phyloP scores from a whole-genome alignment of 2,329 filamentous ascomycete genomes.

The Fusarium compactum region DNA sequence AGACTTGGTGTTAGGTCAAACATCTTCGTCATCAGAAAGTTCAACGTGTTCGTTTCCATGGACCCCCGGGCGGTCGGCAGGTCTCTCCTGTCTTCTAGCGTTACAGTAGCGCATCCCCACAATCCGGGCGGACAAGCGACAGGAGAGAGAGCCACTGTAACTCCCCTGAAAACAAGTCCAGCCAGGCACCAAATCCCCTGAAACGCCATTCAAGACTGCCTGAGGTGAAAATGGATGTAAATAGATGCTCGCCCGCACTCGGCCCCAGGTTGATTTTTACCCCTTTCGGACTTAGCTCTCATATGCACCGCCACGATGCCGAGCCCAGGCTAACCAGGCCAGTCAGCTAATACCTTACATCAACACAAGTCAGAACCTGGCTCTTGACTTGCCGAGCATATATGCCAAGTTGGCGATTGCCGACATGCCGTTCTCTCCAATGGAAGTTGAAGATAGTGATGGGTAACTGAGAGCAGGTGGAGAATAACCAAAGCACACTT shows the following conservation, averaged over 20 bases:
- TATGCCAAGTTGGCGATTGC: conserved; percentile 41
- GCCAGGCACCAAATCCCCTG: conserved; percentile 20
- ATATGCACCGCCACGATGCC: conserved; percentile 41
- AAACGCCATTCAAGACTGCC: conserved; percentile 21
- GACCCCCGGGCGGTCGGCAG: conserved; percentile 37
- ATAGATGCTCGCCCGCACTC: background rate
- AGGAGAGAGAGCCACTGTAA: conserved; percentile 9
- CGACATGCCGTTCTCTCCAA: conserved; percentile 39
- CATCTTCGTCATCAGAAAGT: conserved; percentile 39
- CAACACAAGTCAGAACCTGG: conserved; percentile 21
- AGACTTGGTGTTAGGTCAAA: background rate
- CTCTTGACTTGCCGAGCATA: conserved; percentile 16
- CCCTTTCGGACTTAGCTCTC: conserved; percentile 18
- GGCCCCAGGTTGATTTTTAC: conserved; percentile 6
- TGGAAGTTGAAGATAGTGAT: conserved; percentile 22
- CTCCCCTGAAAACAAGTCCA: conserved; percentile 1
- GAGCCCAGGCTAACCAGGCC: conserved; percentile 23
- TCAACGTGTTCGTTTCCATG: conserved; percentile 50
- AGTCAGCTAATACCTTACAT: conserved; percentile 15
- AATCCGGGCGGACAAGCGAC: conserved; percentile 18
- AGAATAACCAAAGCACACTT: conserved; percentile 7
- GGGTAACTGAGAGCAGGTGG: conserved; percentile 31
- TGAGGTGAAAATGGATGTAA: background rate
- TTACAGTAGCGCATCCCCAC: conserved; percentile 34
- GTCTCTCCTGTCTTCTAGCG: conserved; percentile 34